A percentile compares a stretch with the other conserved stretches of the same genome.
Evolutionary conservation across 225 moss, liverwort and hornwort species (phyloP).

Genomic region (Thuidium tamariscinum): DNA sequence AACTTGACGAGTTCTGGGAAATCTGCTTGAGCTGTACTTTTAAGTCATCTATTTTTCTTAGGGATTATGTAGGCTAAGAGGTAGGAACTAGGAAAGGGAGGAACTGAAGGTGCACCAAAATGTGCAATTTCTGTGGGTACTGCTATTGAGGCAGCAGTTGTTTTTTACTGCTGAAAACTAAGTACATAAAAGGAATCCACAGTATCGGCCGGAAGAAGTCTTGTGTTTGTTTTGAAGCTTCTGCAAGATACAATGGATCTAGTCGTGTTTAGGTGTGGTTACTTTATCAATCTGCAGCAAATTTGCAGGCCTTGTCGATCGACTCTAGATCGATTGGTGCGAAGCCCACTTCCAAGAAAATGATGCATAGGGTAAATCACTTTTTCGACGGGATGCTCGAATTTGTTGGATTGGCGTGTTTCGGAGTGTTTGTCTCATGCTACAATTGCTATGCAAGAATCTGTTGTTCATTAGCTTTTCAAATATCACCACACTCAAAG

Average conservation of each 20-base stretch:
- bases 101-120: neutral
- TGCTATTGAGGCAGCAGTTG: neutral
- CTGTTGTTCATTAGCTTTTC: neutral
- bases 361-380: neutral
- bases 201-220: neutral
- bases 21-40: neutral
- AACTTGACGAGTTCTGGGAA: neutral
- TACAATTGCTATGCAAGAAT: neutral
- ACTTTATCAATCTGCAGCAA: neutral
- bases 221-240: neutral
- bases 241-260: neutral
- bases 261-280: neutral
- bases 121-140: neutral
- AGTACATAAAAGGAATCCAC: neutral
- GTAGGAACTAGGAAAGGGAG: neutral
- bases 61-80: neutral
- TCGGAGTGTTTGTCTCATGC: too few species aligned
- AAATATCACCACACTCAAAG: neutral
- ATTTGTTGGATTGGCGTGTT: neutral
- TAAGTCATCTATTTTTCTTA: neutral
- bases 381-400: neutral
- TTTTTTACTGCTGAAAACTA: neutral
- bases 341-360: neutral
- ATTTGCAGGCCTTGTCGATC: neutral
- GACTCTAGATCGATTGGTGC: neutral